These are phyloP conservation scores for Aegilops longissima DNA, from an alignment of 176 grass and related monocot species.

Conservation along the genomic window DNA sequence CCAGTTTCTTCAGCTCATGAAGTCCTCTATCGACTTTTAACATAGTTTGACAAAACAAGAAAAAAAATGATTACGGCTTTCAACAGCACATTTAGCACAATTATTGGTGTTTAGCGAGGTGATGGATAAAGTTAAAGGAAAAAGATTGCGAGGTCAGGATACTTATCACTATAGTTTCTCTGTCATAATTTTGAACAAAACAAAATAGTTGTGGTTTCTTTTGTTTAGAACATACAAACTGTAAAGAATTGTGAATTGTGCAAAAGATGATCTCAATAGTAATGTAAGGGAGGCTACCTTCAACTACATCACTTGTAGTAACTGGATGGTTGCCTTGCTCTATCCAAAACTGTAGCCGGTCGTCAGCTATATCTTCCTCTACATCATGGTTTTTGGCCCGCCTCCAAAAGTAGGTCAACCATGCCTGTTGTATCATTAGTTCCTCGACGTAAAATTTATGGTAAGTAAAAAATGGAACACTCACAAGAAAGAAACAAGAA, in stretches of 20 bases:
- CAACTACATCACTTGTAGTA: conserved; percentile 55
- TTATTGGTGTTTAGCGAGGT: background rate
- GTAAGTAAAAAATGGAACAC: conserved; percentile 6
- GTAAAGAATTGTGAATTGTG: background rate
- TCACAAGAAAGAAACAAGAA: background rate
- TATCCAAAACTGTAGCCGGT: conserved; percentile 90
- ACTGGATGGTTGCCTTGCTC: conserved; percentile 73
- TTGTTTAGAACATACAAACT: background rate
- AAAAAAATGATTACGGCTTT: background rate
- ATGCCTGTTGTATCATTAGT: conserved; percentile 55
- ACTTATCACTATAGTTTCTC: background rate
- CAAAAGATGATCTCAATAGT: background rate
- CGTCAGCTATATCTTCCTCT: conserved; percentile 99
- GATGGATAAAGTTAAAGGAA: background rate
- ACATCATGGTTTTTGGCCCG: conserved; percentile 73
- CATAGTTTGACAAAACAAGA: background rate
- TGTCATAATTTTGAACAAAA: background rate
- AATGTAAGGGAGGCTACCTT: conserved; percentile 53
- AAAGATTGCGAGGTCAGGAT: background rate
- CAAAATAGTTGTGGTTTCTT: background rate
- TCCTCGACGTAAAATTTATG: background rate
- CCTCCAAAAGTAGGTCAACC: conserved; percentile 91
- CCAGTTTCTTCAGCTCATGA: conserved; percentile 83
- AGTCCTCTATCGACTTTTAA: conserved; percentile 82
- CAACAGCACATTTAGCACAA: background rate